These are phyloP conservation scores for Corylus avellana DNA, from an alignment of 306 rosid genomes.

Conservation along the genomic window DNA sequence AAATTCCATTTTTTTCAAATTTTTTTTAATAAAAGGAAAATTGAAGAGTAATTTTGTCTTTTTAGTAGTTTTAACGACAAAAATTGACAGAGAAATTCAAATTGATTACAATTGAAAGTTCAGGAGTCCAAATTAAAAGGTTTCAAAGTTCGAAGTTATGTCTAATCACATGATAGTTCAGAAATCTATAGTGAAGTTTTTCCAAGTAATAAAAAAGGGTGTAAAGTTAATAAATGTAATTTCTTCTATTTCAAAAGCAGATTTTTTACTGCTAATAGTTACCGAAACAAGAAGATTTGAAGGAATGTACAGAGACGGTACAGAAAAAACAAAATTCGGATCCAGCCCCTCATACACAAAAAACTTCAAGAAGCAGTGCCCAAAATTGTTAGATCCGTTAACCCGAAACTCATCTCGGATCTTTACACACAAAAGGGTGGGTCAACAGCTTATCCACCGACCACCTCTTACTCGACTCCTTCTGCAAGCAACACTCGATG, in stretches of 20 bases:
- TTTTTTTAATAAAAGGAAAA: too few species aligned
- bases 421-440: constrained; percentile 64
- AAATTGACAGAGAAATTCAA: too few species aligned
- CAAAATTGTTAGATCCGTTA: constrained; percentile 1
- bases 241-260: background rate
- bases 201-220: too few species aligned
- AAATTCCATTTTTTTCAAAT: too few species aligned
- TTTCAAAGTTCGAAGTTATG: too few species aligned
- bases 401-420: constrained; percentile 11
- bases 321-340: background rate
- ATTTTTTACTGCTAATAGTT: background rate
- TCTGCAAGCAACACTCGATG: constrained; percentile 72
- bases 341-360: background rate
- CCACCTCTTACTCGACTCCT: constrained; percentile 79
- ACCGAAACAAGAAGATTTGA: background rate
- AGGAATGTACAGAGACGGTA: background rate
- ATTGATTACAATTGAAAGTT: too few species aligned
- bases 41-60: too few species aligned
- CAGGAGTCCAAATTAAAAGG: too few species aligned
- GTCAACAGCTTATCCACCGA: constrained; percentile 61
- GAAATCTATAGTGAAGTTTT: too few species aligned
- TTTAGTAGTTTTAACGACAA: too few species aligned
- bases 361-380: background rate
- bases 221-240: background rate
- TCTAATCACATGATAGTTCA: too few species aligned